phyloP scores from a whole-genome alignment of 139 green algal genomes.

The Chlorella sorokiniana region DNA sequence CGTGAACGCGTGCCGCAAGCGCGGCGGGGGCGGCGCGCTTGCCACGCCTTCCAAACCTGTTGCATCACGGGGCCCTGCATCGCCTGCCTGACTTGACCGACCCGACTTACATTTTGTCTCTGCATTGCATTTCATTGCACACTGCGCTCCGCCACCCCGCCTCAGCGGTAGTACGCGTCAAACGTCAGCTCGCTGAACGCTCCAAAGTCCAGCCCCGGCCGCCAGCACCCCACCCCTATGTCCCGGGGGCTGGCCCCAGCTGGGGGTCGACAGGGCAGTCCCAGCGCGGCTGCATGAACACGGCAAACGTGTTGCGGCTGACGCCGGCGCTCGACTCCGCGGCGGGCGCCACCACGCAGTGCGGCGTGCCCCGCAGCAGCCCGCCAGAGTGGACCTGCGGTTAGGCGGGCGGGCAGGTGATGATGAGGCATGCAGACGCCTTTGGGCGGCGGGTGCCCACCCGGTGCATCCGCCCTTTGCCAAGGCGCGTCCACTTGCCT shows the following conservation, averaged over 20 bases:
- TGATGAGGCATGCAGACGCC: constrained; percentile 14
- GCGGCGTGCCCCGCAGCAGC: constrained; percentile 71
- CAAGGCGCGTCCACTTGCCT: constrained; percentile 1
- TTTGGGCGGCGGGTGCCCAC: neutral
- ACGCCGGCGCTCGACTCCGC: constrained; percentile 37
- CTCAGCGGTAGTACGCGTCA: constrained; percentile 51
- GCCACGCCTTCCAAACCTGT: neutral
- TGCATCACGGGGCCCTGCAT: neutral
- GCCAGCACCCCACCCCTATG: constrained; percentile 60
- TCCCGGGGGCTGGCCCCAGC: neutral
- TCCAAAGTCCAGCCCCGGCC: constrained; percentile 65
- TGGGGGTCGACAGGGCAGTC: constrained; percentile 43
- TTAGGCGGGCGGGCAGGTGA: neutral
- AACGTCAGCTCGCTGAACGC: constrained; percentile 68
- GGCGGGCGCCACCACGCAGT: constrained; percentile 67
- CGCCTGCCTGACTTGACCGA: neutral
- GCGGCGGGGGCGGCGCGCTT: constrained; percentile 1
- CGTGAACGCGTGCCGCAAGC: constrained; percentile 22
- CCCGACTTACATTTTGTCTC: neutral
- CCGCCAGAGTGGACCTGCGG: constrained; percentile 68
- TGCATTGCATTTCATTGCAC: too few species aligned
- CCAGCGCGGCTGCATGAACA: constrained; percentile 85
- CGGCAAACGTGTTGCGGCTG: constrained; percentile 71
- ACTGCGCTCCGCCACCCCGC: neutral
- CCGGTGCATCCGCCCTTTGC: neutral